A percentile compares a stretch with the other conserved stretches of the same genome.
Evolutionary conservation across 805 yeast genomes (phyloP).

Genomic region (Monosporozyma aerobia): DNA sequence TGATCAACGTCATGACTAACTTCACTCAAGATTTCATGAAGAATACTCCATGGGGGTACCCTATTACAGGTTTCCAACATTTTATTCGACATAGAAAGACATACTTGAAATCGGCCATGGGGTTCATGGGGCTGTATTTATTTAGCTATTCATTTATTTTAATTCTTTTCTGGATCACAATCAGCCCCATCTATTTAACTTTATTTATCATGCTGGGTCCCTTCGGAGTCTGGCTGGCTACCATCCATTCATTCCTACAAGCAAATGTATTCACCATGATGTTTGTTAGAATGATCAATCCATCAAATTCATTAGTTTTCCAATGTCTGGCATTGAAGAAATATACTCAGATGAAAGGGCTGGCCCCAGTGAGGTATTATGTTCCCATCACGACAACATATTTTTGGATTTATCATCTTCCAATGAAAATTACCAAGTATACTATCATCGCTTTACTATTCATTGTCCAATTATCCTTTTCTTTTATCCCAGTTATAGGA

Average conservation of each 20-base stretch:
- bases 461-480: conserved; percentile 12
- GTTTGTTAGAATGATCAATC: conserved; percentile 25
- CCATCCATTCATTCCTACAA: conserved; percentile 24
- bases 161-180: conserved; percentile 23
- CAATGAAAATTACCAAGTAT: conserved; percentile 18
- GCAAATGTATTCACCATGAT: conserved; percentile 26
- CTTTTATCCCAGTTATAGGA: conserved; percentile 25
- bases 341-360: conserved; percentile 6
- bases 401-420: conserved; percentile 25
- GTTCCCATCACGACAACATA: conserved; percentile 19
- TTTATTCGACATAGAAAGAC: conserved; percentile 9
- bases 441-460: conserved; percentile 5
- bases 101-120: conserved; percentile 9
- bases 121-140: conserved; percentile 12
- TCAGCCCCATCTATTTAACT: conserved; percentile 25
- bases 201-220: conserved; percentile 25
- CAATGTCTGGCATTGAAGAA: conserved; percentile 8
- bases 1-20: conserved; percentile 9
- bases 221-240: conserved; percentile 20
- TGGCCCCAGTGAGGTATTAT: conserved; percentile 20
- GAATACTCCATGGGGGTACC: conserved; percentile 19
- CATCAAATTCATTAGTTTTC: conserved; percentile 12
- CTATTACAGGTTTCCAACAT: conserved; percentile 18
- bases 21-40: conserved; percentile 18
- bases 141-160: conserved; percentile 13